phyloP scores from a whole-genome alignment of 768 basidiomycete species.

The Lactarius hatsudake region DNA sequence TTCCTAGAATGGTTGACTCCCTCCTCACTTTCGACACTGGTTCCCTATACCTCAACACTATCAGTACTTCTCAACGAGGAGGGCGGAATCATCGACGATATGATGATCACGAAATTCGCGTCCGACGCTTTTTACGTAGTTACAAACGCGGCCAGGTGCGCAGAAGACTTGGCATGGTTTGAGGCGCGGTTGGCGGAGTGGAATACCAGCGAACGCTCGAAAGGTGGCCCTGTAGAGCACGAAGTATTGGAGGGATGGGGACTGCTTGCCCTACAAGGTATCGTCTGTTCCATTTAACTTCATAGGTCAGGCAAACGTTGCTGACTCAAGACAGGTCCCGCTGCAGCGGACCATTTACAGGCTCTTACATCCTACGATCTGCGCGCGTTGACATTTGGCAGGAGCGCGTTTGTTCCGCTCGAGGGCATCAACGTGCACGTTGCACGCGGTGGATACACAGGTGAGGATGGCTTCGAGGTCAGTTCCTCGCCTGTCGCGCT shows the following conservation, averaged over 20 bases:
- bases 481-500: slow-evolving; percentile 20
- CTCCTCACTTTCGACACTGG: slow-evolving; percentile 67
- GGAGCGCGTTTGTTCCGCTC: slow-evolving; percentile 75
- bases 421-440: slow-evolving; percentile 81
- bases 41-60: slow-evolving; percentile 75
- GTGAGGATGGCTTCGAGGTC: slow-evolving; percentile 98
- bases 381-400: slow-evolving; percentile 74
- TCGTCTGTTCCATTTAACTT: not conserved
- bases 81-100: slow-evolving; percentile 97
- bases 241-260: slow-evolving; percentile 84
- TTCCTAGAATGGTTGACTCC: slow-evolving; percentile 93
- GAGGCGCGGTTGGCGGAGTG: slow-evolving; percentile 63
- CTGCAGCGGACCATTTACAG: slow-evolving; percentile 79
- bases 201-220: slow-evolving; percentile 58
- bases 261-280: slow-evolving; percentile 87
- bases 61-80: slow-evolving; percentile 84
- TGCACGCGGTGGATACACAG: slow-evolving; percentile 94
- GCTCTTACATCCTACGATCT: slow-evolving; percentile 73
- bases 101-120: slow-evolving; percentile 84
- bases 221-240: slow-evolving; percentile 66
- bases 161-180: slow-evolving; percentile 81
- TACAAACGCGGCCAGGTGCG: slow-evolving; percentile 89
- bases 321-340: slow-evolving; percentile 56
- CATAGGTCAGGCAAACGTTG: not conserved
- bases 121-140: slow-evolving; percentile 87